phyloP scores from a whole-genome alignment of 2,329 filamentous ascomycete species.

The Colletotrichum sp. region DNA sequence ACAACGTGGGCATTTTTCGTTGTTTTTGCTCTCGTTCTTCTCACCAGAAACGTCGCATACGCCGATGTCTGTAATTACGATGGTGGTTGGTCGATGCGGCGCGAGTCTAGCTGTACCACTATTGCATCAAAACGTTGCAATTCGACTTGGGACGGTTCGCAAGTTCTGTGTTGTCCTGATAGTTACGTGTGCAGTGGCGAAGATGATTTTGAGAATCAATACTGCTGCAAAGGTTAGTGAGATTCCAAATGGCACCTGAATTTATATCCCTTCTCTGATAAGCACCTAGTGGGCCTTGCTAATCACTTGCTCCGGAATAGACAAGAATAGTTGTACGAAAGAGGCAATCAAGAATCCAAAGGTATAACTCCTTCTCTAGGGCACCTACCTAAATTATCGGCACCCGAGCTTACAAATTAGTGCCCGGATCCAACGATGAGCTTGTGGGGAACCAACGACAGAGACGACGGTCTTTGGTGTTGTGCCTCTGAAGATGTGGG shows the following conservation, averaged over 20 bases:
- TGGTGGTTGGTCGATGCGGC: not conserved
- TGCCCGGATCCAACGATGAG: not conserved
- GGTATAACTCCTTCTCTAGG: rapidly evolving
- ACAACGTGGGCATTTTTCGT: not conserved
- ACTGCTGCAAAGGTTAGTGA: not conserved
- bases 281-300: not conserved
- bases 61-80: not conserved
- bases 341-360: not conserved
- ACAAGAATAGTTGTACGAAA: not conserved
- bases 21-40: not conserved
- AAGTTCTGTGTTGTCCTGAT: not conserved
- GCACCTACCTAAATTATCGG: too few species aligned
- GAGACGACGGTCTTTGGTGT: not conserved
- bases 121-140: not conserved
- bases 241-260: not conserved
- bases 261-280: not conserved
- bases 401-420: not conserved
- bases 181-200: not conserved
- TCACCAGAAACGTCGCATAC: rapidly evolving
- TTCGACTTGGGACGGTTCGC: not conserved
- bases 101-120: not conserved
- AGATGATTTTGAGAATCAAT: not conserved
- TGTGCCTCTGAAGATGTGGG: not conserved
- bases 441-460: not conserved
- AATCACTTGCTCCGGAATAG: not conserved